Conservation (phyloP, 352 stramenopile species). For the Salisapilia sapeloensis region DNA sequence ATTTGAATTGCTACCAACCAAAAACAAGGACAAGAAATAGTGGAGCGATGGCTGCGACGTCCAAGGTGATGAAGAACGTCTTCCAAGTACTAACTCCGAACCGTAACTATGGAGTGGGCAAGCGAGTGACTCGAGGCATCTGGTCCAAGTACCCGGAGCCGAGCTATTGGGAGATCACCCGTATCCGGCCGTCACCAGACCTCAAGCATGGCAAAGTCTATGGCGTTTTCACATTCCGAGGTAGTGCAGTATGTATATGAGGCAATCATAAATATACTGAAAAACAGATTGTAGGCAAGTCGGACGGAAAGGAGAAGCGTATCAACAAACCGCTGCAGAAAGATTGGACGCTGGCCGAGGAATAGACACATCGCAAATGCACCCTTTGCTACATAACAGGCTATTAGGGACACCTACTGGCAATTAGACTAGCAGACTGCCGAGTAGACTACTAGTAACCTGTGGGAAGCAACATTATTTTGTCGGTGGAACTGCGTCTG, state of each 20-base stretch:
- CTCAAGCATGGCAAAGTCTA: conserved; percentile 80
- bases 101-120: conserved; percentile 51
- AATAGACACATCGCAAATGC: too few relatives aligned
- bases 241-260: conserved; percentile 7
- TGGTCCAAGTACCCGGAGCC: conserved; percentile 58
- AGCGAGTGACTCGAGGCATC: conserved; percentile 52
- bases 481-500: too few relatives aligned
- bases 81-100: conserved; percentile 57
- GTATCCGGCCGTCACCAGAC: conserved; percentile 45
- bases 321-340: conserved; percentile 66
- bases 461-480: too few relatives aligned
- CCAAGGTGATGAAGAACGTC: conserved; percentile 37
- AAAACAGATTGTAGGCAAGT: conserved; percentile 28
- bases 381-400: too few relatives aligned
- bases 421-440: too few relatives aligned
- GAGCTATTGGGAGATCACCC: conserved; percentile 71
- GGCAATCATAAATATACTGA: background rate
- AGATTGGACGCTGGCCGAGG: conserved; percentile 26
- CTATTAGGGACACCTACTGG: too few relatives aligned
- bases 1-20: conserved; percentile 3
- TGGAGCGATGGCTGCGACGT: conserved; percentile 12
- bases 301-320: conserved; percentile 46
- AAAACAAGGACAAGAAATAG: too few relatives aligned
- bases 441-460: too few relatives aligned
- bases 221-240: conserved; percentile 64